These are phyloP conservation scores for Rosa multiflora DNA, from an alignment of 306 rosid species.

Conservation along the genomic window DNA sequence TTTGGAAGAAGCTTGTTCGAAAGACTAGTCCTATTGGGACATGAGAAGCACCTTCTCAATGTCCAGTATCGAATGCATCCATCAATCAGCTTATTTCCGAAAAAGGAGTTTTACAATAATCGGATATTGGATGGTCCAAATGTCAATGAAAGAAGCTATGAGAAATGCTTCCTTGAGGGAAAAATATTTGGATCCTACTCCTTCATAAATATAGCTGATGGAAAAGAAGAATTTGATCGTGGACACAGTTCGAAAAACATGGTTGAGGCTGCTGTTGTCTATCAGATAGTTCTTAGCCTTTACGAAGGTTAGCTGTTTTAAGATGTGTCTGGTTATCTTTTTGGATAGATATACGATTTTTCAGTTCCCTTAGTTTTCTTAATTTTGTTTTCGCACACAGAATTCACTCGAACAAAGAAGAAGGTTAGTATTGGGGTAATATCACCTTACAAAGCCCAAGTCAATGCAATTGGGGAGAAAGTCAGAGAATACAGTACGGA, in stretches of 20 bases:
- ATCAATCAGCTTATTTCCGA: conserved; percentile 40
- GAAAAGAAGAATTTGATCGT: conserved; percentile 31
- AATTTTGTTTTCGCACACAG: conserved; percentile 17
- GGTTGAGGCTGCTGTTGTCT: conserved; percentile 49
- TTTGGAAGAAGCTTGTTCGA: conserved; percentile 44
- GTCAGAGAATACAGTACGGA: conserved; percentile 20
- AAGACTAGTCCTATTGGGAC: conserved; percentile 30
- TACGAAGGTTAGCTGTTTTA: conserved; percentile 19
- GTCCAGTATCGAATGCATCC: conserved; percentile 33
- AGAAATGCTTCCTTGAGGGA: conserved; percentile 15
- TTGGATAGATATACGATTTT: background rate
- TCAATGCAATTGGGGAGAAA: conserved; percentile 42
- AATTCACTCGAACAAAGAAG: conserved; percentile 28
- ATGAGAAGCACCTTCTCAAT: conserved; percentile 32
- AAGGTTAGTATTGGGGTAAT: conserved; percentile 59
- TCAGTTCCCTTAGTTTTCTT: background rate
- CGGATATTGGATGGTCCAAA: conserved; percentile 24
- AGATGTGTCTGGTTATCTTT: background rate
- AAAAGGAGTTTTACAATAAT: conserved; percentile 25
- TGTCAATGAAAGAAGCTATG: conserved; percentile 19
- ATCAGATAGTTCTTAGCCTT: conserved; percentile 46
- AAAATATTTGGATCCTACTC: conserved; percentile 32
- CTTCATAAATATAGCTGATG: conserved; percentile 33
- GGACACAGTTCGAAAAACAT: conserved; percentile 30
- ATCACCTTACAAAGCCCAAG: conserved; percentile 60